Conservation (phyloP, 2,329 filamentous ascomycete species). For the Phoma herbarum region DNA sequence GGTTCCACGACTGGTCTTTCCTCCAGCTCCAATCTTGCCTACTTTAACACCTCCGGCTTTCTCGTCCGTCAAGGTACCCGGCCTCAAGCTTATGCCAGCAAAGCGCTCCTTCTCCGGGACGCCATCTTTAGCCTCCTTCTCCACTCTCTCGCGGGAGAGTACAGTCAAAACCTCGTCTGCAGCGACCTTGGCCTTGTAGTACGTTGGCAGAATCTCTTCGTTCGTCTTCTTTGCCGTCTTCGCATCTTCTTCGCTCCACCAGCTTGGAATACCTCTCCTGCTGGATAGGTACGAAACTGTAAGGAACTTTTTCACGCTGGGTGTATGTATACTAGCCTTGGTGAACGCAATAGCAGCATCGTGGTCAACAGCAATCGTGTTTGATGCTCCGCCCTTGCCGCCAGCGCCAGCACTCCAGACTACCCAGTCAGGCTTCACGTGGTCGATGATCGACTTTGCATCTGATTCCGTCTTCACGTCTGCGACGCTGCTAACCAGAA, state of each 20-base stretch:
- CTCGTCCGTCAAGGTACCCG: constrained; percentile 59
- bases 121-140: constrained; percentile 40
- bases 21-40: constrained; percentile 56
- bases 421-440: constrained; percentile 70
- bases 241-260: constrained; percentile 62
- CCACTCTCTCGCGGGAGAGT: constrained; percentile 44
- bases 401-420: constrained; percentile 73
- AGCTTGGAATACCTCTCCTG: constrained; percentile 57
- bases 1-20: constrained; percentile 58
- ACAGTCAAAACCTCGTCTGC: constrained; percentile 65
- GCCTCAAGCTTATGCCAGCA: constrained; percentile 61
- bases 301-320: constrained; percentile 62
- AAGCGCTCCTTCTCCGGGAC: constrained; percentile 49
- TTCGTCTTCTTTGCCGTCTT: constrained; percentile 57
- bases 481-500: constrained; percentile 75
- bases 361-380: constrained; percentile 63
- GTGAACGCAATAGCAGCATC: constrained; percentile 65
- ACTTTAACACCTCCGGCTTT: constrained; percentile 59
- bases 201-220: constrained; percentile 59
- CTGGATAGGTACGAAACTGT: constrained; percentile 64
- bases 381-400: constrained; percentile 61
- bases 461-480: constrained; percentile 71
- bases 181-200: constrained; percentile 63
- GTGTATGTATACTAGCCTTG: constrained; percentile 56
- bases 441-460: constrained; percentile 69